Evolutionary conservation across 495 filamentous ascomycete species (phyloP).

Genomic region (Glarea lozoyensis): DNA sequence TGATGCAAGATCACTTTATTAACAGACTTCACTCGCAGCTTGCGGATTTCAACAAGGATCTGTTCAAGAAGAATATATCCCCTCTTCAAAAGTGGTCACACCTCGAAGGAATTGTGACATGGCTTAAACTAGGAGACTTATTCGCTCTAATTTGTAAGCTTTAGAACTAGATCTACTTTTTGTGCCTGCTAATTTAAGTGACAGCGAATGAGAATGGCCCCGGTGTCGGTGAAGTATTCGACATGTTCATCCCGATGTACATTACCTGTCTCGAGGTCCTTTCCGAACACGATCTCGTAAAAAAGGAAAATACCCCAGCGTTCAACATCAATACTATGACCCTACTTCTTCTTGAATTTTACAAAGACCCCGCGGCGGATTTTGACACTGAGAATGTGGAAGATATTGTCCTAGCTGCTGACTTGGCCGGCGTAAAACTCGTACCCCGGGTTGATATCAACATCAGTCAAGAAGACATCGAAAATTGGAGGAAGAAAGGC

Average conservation of each 20-base stretch:
- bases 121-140: conserved; percentile 11
- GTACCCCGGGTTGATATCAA: background rate
- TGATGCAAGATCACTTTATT: too few relatives aligned
- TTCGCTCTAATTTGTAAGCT: conserved; percentile 6
- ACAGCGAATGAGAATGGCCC: conserved; percentile 20
- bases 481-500: conserved; percentile 2
- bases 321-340: conserved; percentile 27
- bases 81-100: conserved; percentile 27
- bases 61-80: conserved; percentile 23
- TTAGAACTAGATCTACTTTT: too few relatives aligned
- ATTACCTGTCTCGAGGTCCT: conserved; percentile 25
- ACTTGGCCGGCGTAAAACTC: conserved; percentile 2
- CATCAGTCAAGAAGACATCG: background rate
- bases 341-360: conserved; percentile 18
- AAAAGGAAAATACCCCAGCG: conserved; percentile 22
- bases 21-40: conserved; percentile 13
- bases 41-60: conserved; percentile 26
- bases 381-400: conserved; percentile 1
- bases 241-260: conserved; percentile 23
- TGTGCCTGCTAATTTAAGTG: background rate
- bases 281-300: conserved; percentile 18
- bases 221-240: conserved; percentile 5
- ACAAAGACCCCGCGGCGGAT: background rate
- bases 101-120: conserved; percentile 21
- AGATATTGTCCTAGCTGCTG: conserved; percentile 1